phyloP scores from a whole-genome alignment of 2,329 filamentous ascomycete species.

The Escovopsis weberi region DNA sequence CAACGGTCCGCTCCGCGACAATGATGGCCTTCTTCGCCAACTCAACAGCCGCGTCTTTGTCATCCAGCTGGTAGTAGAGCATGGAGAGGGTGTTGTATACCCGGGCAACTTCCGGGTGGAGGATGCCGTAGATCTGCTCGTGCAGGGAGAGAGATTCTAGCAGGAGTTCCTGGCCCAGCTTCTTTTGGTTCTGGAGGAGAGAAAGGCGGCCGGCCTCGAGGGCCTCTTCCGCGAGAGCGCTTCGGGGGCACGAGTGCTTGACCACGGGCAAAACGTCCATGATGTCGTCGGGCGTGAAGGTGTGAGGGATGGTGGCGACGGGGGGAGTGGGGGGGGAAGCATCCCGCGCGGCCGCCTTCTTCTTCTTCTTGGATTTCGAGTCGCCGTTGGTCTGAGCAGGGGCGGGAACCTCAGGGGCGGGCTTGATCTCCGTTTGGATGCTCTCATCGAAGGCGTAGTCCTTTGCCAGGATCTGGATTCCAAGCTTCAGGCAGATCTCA shows the following conservation, averaged over 20 bases:
- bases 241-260: slow-evolving; percentile 87
- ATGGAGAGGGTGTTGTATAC: slow-evolving; percentile 93
- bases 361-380: slow-evolving; percentile 46
- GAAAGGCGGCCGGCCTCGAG: slow-evolving; percentile 92
- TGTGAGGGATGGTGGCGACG: slow-evolving; percentile 25
- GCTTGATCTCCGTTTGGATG: slow-evolving; percentile 17
- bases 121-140: slow-evolving; percentile 95
- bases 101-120: slow-evolving; percentile 90
- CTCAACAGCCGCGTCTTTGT: slow-evolving; percentile 91
- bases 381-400: slow-evolving; percentile 27
- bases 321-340: slow-evolving; percentile 33
- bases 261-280: slow-evolving; percentile 87
- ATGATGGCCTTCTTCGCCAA: slow-evolving; percentile 93
- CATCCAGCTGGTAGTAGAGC: slow-evolving; percentile 93
- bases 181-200: slow-evolving; percentile 88
- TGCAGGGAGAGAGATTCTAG: slow-evolving; percentile 92
- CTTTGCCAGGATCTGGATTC: slow-evolving; percentile 73
- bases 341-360: slow-evolving; percentile 46
- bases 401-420: slow-evolving; percentile 11
- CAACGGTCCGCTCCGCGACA: slow-evolving; percentile 85
- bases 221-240: slow-evolving; percentile 83
- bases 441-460: slow-evolving; percentile 24
- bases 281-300: slow-evolving; percentile 71
- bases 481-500: slow-evolving; percentile 77
- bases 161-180: slow-evolving; percentile 87